Base-by-base conservation (phyloP, 163 green algal species). In the Picocystis sp. region DNA sequence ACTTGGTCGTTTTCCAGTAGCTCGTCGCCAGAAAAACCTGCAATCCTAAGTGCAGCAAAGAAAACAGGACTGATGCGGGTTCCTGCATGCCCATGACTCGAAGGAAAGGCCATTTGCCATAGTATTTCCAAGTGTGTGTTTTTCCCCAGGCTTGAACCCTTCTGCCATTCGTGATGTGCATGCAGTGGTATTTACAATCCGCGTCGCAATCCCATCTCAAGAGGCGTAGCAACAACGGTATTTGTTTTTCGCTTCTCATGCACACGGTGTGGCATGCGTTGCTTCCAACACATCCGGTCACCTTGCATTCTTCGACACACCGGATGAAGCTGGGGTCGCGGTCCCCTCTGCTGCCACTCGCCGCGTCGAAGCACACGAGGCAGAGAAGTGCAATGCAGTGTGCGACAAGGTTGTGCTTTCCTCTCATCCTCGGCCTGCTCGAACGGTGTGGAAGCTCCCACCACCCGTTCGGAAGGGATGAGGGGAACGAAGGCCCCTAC, bases 51-150 rank as follows among this genome's bases (percentile, higher is more conserved):
- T 92, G 89, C 43, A 57, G 60, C 1, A 91, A 41, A 8, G 72
- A 84, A 29, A 83, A 71, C 0, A 78, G 5, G 17, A 89, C 77
- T 6, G 75, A 83, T 1, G 65, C 61, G 0, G 66, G 22, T 62
- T 92, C 81, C 60, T 80, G 73, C 13, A 64, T 57, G 15, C 75
- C 73, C 19, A 60, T 5, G 29, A 79, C 45, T 1, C 82, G 64
- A 19, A 43, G 13, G 49, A 93, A 93, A 0, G 80, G 78, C 82
- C 82, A 93, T 56, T 93, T 93, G 58, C 82, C 82, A 62, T 62
- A 73, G 61, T 93, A 93, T 54, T 92, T 92, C 14, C n/a, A 49
- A 12, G 51, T 21, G 3, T 21, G 33, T 47, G 21, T 3, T 19
- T 19, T 47, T 29, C 10, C 17, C 12, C 46, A 38, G 13, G 43